Conservation (phyloP, 129 eudicot genomes). For the Rutidosis leptorrhynchoides region DNA sequence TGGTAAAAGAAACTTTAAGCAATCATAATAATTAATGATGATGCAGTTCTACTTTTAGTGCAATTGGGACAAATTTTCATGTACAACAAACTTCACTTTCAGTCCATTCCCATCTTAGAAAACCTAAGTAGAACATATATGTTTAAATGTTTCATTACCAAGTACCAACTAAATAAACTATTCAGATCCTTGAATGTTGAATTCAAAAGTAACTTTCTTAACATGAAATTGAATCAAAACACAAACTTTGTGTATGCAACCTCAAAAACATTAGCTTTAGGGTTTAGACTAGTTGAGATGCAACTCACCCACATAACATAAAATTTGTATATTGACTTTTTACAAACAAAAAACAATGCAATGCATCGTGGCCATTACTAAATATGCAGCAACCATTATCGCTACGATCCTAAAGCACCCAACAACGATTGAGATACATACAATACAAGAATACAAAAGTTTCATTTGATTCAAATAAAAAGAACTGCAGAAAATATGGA, state of each 20-base stretch:
- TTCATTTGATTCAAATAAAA: slow-evolving; percentile 19
- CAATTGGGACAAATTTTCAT: background rate
- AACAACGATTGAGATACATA: slow-evolving; percentile 1
- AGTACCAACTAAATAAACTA: background rate
- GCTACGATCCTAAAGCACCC: background rate
- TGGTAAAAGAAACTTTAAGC: background rate
- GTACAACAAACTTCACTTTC: background rate
- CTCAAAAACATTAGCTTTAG: background rate
- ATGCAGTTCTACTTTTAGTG: background rate
- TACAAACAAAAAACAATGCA: slow-evolving; percentile 25
- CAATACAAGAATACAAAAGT: slow-evolving; percentile 30
- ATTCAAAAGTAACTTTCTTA: background rate
- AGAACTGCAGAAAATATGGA: background rate
- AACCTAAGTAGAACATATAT: background rate
- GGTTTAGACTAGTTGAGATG: background rate
- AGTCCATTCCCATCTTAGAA: background rate
- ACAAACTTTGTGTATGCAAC: background rate
- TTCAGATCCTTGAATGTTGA: background rate
- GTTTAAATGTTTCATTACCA: background rate
- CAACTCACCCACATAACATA: slow-evolving; percentile 9
- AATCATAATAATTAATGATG: background rate
- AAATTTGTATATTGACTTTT: slow-evolving; percentile 16
- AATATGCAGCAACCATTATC: slow-evolving; percentile 9
- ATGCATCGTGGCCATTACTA: slow-evolving; percentile 9
- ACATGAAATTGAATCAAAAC: background rate